Evolutionary conservation across 1,284 basidiomycete species (phyloP).

Genomic region (Agaricales sp.): DNA sequence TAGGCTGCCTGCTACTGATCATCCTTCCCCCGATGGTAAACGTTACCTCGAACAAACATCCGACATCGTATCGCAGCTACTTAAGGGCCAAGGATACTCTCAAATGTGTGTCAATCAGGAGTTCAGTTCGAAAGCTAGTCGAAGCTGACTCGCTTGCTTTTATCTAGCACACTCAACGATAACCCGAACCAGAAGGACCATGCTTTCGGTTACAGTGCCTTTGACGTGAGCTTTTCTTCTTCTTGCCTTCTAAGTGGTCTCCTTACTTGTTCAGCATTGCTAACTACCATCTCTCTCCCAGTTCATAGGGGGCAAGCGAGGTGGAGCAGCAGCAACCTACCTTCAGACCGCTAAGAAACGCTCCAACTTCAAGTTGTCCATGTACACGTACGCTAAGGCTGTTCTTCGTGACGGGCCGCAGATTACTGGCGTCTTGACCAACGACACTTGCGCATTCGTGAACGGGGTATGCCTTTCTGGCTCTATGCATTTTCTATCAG

Average conservation of each 20-base stretch:
- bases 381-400: slow-evolving; percentile 37
- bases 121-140: background rate
- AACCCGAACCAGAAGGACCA: slow-evolving; percentile 47
- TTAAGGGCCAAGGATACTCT: slow-evolving; percentile 36
- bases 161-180: slow-evolving; percentile 42
- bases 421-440: slow-evolving; percentile 51
- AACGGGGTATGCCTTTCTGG: background rate
- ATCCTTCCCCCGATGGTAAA: slow-evolving; percentile 50
- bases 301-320: slow-evolving; percentile 50
- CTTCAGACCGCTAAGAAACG: slow-evolving; percentile 44
- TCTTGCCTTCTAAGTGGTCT: background rate
- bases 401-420: slow-evolving; percentile 47
- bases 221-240: slow-evolving; percentile 29
- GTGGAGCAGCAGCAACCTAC: slow-evolving; percentile 50
- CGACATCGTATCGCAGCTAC: slow-evolving; percentile 31
- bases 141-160: background rate
- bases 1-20: slow-evolving; percentile 47
- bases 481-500: background rate
- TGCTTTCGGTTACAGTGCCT: slow-evolving; percentile 46
- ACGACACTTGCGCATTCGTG: slow-evolving; percentile 28
- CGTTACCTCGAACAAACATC: slow-evolving; percentile 45
- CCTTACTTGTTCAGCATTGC: background rate
- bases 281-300: slow-evolving; percentile 14
- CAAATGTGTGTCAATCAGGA: slow-evolving; percentile 14
- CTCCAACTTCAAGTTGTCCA: slow-evolving; percentile 39